Percentiles rank a stretch among this genome's conserved stretches.
These are phyloP conservation scores for Penicillium arizonense DNA, from an alignment of 495 filamentous ascomycete species.

Conservation along the genomic window DNA sequence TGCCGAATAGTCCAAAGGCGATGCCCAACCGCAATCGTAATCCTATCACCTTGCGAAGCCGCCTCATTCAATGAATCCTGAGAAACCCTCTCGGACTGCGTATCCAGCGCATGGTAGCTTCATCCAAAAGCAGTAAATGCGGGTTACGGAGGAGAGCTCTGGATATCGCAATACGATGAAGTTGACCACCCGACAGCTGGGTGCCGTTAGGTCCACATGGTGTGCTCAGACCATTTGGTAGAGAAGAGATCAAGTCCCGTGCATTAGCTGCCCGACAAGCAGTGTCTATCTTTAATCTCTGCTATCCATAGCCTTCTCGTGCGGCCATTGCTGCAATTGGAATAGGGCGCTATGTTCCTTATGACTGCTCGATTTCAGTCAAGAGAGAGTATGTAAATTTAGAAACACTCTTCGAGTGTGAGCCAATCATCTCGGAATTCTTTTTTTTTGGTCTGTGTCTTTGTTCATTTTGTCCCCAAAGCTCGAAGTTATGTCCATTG, in stretches of 20 bases:
- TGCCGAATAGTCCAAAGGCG: constrained; percentile 78
- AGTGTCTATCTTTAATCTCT: neutral
- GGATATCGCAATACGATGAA: constrained; percentile 51
- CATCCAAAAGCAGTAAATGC: constrained; percentile 51
- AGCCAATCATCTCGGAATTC: no score
- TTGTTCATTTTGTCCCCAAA: no score
- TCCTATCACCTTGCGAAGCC: constrained; percentile 29
- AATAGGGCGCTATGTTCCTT: no score
- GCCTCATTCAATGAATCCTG: constrained; percentile 34
- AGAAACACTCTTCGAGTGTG: no score
- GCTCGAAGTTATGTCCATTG: no score
- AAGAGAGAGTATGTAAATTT: no score
- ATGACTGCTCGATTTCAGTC: no score
- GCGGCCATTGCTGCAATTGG: no score
- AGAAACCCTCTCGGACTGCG: constrained; percentile 40
- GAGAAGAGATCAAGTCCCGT: constrained; percentile 29
- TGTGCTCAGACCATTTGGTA: constrained; percentile 29
- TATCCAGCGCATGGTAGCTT: constrained; percentile 60
- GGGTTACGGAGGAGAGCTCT: constrained; percentile 48
- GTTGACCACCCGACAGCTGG: constrained; percentile 43
- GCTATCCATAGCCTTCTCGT: no score
- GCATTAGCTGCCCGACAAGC: constrained; percentile 33
- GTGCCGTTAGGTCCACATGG: constrained; percentile 19
- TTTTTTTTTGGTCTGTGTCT: no score
- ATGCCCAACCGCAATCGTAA: constrained; percentile 42